Percentiles rank a stretch among this genome's conserved stretches.
Conservation (phyloP, 306 rosid genomes). For the Oxytropis ochrocephala region DNA sequence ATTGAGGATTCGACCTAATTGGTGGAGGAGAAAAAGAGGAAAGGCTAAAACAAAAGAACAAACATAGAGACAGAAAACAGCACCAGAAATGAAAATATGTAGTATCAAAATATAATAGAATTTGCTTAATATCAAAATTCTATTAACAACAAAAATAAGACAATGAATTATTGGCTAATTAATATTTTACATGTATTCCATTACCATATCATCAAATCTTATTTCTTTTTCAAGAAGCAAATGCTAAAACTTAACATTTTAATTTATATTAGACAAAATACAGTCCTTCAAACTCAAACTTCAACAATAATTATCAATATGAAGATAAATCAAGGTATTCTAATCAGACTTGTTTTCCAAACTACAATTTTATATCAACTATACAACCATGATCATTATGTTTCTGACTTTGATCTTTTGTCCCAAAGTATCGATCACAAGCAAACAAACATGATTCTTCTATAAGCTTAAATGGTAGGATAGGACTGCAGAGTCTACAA, state of each 20-base stretch:
- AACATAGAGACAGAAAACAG: not conserved
- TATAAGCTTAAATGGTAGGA: not conserved
- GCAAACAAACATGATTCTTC: conserved; percentile 2
- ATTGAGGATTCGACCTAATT: not conserved
- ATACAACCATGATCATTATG: not conserved
- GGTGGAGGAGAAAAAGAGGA: not conserved
- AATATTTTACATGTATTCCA: not conserved
- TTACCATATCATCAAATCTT: not conserved
- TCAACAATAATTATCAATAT: not conserved
- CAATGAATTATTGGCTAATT: not conserved
- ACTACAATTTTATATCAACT: not conserved
- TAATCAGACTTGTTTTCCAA: not conserved
- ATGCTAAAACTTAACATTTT: not conserved
- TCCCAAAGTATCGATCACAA: not conserved
- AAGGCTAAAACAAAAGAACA: not conserved
- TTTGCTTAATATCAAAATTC: not conserved
- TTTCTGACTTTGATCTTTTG: not conserved
- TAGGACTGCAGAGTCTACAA: not conserved
- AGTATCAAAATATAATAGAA: not conserved
- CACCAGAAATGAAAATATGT: not conserved
- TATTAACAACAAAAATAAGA: not conserved
- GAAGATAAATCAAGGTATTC: not conserved
- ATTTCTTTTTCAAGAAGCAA: not conserved
- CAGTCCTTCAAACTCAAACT: not conserved
- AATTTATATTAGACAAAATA: not conserved